Base-by-base conservation (phyloP, 768 basidiomycete species). In the Dacryopinax spathularia region DNA sequence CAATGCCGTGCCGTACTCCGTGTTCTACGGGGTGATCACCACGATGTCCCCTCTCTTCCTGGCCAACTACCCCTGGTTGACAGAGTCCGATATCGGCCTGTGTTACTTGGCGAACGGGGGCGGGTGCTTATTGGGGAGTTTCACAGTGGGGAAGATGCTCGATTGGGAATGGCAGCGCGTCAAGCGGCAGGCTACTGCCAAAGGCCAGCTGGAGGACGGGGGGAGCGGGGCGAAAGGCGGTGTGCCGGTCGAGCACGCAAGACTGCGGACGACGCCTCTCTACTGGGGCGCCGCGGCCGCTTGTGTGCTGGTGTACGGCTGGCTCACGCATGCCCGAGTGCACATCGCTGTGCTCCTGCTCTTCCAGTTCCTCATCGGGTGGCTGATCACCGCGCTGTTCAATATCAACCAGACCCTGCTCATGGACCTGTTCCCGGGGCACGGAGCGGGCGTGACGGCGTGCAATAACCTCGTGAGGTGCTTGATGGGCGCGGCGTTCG, bases 41-140 rank as follows among this genome's bases (percentile, higher is more conserved):
- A 81, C 81, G 1, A 77, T 86, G 16, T 83, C 87, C 1, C 80
- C 84, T 0, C 76, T 85, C 0, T 84, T 89, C 70, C 74, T 78
- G 60, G 66, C 73, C 0, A 74, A 78, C 0, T 91, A 92, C 66
- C 79, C 83, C 0, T 78, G 73, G 65, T 76, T 89, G 20, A 79
- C 72, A 63, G 80, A 88, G 65, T 83, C 84, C 2, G 78, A 81
- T 25, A 78, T 88, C 33, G 91, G 91, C 1, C 73, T 93, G 3
- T 91, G 87, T 71, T 93, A 85, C 75, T 74, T 92, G 62, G 82
- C 84, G 1, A 80, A 86, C 60, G 91, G 89, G 1, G 80, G 82
- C 16, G 92, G 91, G 0, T 84, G 84, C 74, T 72, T 82, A 9
- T 60, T 85, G 16, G 85, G 89, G 13, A 79, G 82, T 20, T 70